Evolutionary conservation across 2,329 filamentous ascomycete genomes (phyloP), one percentile per base, ranked within the genome.

Genomic region (Apiospora kogelbergensis): DNA sequence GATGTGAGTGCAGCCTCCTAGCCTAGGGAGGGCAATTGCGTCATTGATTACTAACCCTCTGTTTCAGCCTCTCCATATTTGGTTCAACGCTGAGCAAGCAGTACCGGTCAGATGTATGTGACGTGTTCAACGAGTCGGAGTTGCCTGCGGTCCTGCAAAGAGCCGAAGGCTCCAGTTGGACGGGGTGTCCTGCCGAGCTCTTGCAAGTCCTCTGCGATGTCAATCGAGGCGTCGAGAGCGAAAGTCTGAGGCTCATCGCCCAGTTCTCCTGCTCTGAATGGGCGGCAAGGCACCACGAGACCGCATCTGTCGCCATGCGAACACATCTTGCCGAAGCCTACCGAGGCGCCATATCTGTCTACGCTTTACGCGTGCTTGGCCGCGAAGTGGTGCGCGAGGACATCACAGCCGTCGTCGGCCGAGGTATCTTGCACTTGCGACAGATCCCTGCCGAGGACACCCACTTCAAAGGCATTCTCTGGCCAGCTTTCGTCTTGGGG

Each of bases 381-480:
- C 41, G 24, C 7, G 41, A 44, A n/a, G 63, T 45, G 17, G 63
- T 42, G 9, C 22, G 44, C 63, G 33, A 42, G 2, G 15, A 65
- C 17, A 24, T 65, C 41, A 26, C 24, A 6, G 20, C 10, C 13
- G 33, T 45, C 41, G 41, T 65, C 24, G 41, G 41, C 41, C 63
- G 30, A 24, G 67, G 45, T 63, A 70, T 60, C 20, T 64, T 41
- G 46, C 69, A 70, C 41, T 67, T 71, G 30, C 42, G 63, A 15
- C 48, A 70, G 17, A 68, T 71, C 9, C 37, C 53, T 17, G 37
- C 67, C 7, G 60, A 40, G 5, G 70, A 71, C 48, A 53, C 65
- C n/a, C 70, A 71, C 46, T 70, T 71, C 67, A 71, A 71, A 26
- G 67, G 70, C 37, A 64, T 69, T 15, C 67, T 70, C 37, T 71